phyloP scores from a whole-genome alignment of 2,329 filamentous ascomycete genomes.

The Fusarium algeriense region DNA sequence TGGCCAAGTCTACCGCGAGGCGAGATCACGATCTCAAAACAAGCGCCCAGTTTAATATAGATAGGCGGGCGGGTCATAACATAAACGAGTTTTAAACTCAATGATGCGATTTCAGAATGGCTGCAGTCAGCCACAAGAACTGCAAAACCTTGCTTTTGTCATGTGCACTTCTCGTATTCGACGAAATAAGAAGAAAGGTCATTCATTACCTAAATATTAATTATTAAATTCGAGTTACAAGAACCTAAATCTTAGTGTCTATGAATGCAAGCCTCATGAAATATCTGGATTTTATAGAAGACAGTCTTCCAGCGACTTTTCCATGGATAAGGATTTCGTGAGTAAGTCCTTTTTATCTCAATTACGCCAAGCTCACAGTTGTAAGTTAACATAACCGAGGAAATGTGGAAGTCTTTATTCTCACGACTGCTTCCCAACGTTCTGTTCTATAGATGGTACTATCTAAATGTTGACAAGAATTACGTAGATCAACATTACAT shows the following conservation, averaged over 20 bases:
- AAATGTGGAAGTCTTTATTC: background rate
- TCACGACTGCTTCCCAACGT: background rate
- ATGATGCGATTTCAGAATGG: background rate
- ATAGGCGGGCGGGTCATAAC: background rate
- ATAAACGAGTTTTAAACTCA: slow-evolving; percentile 5
- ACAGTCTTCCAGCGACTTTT: background rate
- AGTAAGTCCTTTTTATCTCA: background rate
- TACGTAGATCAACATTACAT: too few relatives aligned
- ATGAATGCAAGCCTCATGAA: too few relatives aligned
- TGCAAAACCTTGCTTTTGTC: background rate
- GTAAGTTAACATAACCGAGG: background rate
- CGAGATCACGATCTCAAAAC: slow-evolving; percentile 20
- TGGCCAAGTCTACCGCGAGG: slow-evolving; percentile 11
- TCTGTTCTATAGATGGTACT: background rate
- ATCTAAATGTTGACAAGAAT: background rate
- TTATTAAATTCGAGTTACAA: too few relatives aligned
- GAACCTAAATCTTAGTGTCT: too few relatives aligned
- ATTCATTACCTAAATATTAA: too few relatives aligned
- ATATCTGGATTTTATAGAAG: too few relatives aligned
- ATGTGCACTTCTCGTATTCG: background rate
- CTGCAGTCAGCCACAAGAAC: background rate
- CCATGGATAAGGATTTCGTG: background rate
- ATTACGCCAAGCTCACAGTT: background rate
- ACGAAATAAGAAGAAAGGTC: too few relatives aligned
- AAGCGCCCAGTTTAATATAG: background rate